Evolutionary conservation across 2,329 filamentous ascomycete species (phyloP).

Genomic region (Tolypocladium paradoxum): DNA sequence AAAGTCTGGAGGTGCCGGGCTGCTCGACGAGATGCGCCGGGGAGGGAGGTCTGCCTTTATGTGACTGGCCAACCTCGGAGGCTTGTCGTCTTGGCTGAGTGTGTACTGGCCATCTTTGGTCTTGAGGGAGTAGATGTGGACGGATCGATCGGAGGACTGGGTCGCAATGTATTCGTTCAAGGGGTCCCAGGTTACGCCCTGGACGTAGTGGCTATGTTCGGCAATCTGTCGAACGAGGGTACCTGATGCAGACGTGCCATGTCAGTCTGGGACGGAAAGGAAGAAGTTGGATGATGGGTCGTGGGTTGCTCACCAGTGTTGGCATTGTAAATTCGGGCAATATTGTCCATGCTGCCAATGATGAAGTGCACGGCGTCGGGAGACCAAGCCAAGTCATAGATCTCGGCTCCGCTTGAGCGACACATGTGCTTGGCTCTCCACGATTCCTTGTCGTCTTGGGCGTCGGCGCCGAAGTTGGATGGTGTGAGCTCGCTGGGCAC

Average conservation of each 20-base stretch:
- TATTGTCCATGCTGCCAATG: slow-evolving; percentile 98
- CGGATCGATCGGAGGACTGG: slow-evolving; percentile 93
- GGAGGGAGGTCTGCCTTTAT: slow-evolving; percentile 82
- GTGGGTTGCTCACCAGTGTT: slow-evolving; percentile 56
- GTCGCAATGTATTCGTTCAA: slow-evolving; percentile 97
- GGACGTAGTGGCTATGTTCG: slow-evolving; percentile 96
- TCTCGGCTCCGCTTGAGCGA: slow-evolving; percentile 85
- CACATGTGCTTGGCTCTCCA: slow-evolving; percentile 99
- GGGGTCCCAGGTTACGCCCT: slow-evolving; percentile 97
- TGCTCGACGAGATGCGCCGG: slow-evolving; percentile 79
- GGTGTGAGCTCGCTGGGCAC: slow-evolving; percentile 71
- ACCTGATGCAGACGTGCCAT: slow-evolving; percentile 21
- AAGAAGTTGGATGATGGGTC: slow-evolving; percentile 1
- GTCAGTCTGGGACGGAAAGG: neutral
- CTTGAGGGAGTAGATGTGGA: slow-evolving; percentile 93
- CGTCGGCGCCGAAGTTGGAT: slow-evolving; percentile 68
- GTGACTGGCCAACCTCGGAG: slow-evolving; percentile 71
- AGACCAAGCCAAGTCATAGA: slow-evolving; percentile 97
- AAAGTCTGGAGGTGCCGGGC: slow-evolving; percentile 81
- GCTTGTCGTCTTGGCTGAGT: slow-evolving; percentile 53
- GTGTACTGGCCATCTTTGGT: slow-evolving; percentile 95
- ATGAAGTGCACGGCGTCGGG: slow-evolving; percentile 96
- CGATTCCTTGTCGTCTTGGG: slow-evolving; percentile 85
- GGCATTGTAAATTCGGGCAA: slow-evolving; percentile 93
- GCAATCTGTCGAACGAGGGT: slow-evolving; percentile 80